phyloP scores from a whole-genome alignment of 164 flowering plant genomes.

The Stephania japonica region DNA sequence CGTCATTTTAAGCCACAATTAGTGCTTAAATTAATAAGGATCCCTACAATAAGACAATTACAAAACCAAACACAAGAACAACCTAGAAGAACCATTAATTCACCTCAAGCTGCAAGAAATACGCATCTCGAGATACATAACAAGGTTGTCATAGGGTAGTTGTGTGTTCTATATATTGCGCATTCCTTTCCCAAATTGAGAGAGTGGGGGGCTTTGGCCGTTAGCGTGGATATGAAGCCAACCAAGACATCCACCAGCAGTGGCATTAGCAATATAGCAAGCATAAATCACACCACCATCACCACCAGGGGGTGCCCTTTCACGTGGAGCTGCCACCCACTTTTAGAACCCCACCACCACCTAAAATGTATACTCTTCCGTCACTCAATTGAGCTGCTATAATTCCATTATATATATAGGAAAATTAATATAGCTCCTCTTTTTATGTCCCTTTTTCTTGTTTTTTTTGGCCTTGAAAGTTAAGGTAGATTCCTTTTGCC shows the following conservation, averaged over 20 bases:
- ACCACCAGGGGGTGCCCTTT: not conserved
- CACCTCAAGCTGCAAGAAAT: too few relatives aligned
- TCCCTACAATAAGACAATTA: too few relatives aligned
- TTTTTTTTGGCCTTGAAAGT: not conserved
- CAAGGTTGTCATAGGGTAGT: not conserved
- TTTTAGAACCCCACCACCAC: not conserved
- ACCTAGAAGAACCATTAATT: too few relatives aligned
- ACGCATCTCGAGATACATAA: too few relatives aligned
- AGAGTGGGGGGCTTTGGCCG: slow-evolving; percentile 1
- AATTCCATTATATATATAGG: not conserved
- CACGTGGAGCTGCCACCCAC: slow-evolving; percentile 13
- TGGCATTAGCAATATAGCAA: too few relatives aligned
- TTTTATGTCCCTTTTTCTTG: not conserved
- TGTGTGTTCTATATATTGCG: slow-evolving; percentile 1
- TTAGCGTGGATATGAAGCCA: slow-evolving; percentile 13
- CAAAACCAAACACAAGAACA: too few relatives aligned
- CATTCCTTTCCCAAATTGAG: not conserved
- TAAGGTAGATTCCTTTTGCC: not conserved
- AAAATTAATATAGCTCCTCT: not conserved
- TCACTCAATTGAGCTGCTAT: not conserved
- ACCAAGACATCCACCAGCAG: slow-evolving; percentile 3
- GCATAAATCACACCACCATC: not conserved
- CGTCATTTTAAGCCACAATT: too few relatives aligned
- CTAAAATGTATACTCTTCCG: not conserved
- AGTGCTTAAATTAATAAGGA: too few relatives aligned